A percentile compares a stretch with the other conserved stretches of the same genome.
Evolutionary conservation across 176 grass and related monocot species (phyloP).

Genomic region (Typha latifolia): DNA sequence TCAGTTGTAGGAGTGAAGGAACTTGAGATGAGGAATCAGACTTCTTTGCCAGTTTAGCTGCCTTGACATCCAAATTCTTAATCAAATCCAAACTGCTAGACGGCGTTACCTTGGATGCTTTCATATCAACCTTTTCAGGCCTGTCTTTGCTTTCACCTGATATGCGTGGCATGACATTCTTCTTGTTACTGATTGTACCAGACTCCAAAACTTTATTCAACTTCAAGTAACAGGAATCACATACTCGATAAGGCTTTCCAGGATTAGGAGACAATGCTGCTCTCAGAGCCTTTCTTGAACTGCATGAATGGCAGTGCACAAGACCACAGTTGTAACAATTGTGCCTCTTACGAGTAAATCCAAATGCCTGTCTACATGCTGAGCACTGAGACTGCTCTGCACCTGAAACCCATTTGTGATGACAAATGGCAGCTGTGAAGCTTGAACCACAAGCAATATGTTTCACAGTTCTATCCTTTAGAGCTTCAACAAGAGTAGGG

Average conservation of each 20-base stretch:
- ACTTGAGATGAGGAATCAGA: conserved; percentile 25
- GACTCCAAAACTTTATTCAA: conserved; percentile 75
- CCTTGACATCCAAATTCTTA: conserved; percentile 72
- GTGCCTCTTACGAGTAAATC: conserved; percentile 94
- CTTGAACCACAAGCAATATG: conserved; percentile 73
- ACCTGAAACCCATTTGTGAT: conserved; percentile 92
- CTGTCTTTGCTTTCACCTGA: conserved; percentile 25
- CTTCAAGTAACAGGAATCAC: conserved; percentile 86
- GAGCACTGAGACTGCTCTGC: conserved; percentile 92
- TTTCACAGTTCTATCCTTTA: conserved; percentile 78
- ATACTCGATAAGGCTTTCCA: conserved; percentile 83
- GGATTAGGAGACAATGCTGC: conserved; percentile 94
- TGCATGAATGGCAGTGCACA: conserved; percentile 91
- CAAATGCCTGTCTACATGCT: conserved; percentile 87
- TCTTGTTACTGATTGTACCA: conserved; percentile 34
- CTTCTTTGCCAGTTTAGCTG: conserved; percentile 67
- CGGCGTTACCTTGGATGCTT: conserved; percentile 24
- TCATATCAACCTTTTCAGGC: conserved; percentile 38
- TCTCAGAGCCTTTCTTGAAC: conserved; percentile 76
- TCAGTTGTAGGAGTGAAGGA: conserved; percentile 55
- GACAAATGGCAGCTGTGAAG: conserved; percentile 86
- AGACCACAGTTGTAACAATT: conserved; percentile 96
- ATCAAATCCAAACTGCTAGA: conserved; percentile 76
- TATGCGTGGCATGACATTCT: conserved; percentile 7
- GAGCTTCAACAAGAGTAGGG: conserved; percentile 73